Evolutionary conservation across 1,284 basidiomycete species (phyloP).

Genomic region (Trichosporon asahii): DNA sequence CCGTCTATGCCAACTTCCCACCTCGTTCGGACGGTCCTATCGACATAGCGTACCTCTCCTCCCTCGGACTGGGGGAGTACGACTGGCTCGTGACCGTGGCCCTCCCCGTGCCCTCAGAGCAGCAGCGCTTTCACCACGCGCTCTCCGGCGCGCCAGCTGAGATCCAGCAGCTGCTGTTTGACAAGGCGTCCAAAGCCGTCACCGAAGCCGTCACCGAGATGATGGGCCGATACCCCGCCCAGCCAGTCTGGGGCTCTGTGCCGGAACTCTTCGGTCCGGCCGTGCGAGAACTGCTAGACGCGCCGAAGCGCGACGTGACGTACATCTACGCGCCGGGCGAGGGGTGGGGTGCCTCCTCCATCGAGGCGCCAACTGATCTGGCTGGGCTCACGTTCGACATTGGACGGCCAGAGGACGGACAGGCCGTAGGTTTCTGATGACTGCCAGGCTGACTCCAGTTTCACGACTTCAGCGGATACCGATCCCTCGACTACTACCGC

Average conservation of each 20-base stretch:
- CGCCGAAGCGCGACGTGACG: background rate
- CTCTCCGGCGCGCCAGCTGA: background rate
- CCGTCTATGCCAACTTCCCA: conserved; percentile 18
- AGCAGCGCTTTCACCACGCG: conserved; percentile 23
- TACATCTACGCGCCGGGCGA: background rate
- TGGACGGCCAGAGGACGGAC: conserved; percentile 21
- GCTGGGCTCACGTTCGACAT: conserved; percentile 15
- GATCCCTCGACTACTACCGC: conserved; percentile 24
- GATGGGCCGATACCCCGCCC: background rate
- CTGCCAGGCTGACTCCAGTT: conserved; percentile 15
- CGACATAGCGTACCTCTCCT: background rate
- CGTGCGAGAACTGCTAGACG: background rate
- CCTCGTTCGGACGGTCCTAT: background rate
- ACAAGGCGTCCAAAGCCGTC: background rate
- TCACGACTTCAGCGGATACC: conserved; percentile 11
- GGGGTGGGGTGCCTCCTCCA: background rate
- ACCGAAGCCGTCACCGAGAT: background rate
- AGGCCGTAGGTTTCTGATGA: conserved; percentile 15
- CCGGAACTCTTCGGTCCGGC: background rate
- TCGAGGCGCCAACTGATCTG: background rate
- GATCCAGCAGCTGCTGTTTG: background rate
- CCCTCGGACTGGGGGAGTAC: background rate
- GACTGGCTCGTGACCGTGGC: conserved; percentile 26
- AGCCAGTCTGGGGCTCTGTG: background rate
- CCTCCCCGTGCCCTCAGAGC: conserved; percentile 22